These are phyloP conservation scores for Eudorina sp. DNA, from an alignment of 139 green algal species.

Conservation along the genomic window DNA sequence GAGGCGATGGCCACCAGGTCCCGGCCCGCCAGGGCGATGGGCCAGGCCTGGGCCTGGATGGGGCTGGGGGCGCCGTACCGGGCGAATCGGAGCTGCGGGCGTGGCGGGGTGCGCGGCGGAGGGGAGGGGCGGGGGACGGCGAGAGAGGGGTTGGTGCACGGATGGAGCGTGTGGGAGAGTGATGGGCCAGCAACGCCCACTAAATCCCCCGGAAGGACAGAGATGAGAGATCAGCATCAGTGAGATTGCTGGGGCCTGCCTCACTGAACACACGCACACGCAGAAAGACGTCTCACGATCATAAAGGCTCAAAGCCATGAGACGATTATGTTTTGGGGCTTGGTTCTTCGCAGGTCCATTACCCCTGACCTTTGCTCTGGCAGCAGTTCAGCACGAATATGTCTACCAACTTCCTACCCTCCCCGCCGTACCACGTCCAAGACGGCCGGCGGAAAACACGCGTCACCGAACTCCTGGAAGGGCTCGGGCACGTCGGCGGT, in stretches of 20 bases:
- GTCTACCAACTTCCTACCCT: background rate
- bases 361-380: background rate
- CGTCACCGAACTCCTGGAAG: conserved; percentile 13
- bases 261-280: no score
- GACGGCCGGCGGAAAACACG: background rate
- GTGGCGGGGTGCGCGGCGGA: background rate
- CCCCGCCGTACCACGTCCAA: background rate
- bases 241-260: no score
- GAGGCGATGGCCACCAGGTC: conserved; percentile 87
- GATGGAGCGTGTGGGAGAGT: background rate
- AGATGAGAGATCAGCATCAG: no score
- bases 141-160: no score
- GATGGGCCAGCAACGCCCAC: background rate
- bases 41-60: conserved; percentile 90
- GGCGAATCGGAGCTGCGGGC: conserved; percentile 48
- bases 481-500: background rate
- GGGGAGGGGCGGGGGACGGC: background rate
- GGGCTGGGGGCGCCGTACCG: conserved; percentile 79
- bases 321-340: no score
- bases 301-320: no score
- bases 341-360: background rate
- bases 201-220: no score
- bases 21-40: conserved; percentile 78
- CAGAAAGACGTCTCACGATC: no score
- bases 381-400: no score